phyloP scores from a whole-genome alignment of 2,329 filamentous ascomycete genomes.

The Trichoderma sp. region DNA sequence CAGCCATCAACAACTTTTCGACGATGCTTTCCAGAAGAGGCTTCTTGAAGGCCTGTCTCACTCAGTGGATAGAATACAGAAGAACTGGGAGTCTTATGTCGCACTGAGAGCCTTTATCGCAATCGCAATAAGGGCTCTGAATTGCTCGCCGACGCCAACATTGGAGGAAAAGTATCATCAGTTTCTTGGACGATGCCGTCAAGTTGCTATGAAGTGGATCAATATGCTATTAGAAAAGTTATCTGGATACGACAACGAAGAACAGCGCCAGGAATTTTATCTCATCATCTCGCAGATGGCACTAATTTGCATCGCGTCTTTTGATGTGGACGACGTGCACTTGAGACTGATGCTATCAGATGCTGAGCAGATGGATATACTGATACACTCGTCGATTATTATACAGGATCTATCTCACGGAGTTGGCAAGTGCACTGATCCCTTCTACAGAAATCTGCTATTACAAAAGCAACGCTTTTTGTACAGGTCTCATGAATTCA shows the following conservation, averaged over 20 bases:
- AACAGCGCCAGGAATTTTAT: not conserved
- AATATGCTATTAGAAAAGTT: not conserved
- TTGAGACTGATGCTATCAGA: not conserved
- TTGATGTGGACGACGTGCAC: not conserved
- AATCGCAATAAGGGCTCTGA: not conserved
- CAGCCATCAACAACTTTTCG: not conserved
- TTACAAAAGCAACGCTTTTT: not conserved
- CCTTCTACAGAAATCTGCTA: not conserved
- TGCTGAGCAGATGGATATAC: not conserved
- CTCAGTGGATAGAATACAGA: not conserved
- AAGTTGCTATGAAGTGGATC: not conserved
- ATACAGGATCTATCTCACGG: not conserved
- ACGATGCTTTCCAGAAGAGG: too few relatives aligned
- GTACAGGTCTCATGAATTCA: not conserved
- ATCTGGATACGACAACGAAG: not conserved
- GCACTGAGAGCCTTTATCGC: not conserved
- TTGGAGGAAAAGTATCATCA: not conserved
- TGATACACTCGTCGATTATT: not conserved
- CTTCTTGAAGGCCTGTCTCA: not conserved
- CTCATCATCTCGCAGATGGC: not conserved
- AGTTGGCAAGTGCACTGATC: not conserved
- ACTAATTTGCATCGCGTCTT: not conserved
- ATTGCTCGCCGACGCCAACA: not conserved
- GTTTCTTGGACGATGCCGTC: not conserved
- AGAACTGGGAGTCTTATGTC: not conserved